Evolutionary conservation across 108 stramenopile genomes (phyloP).

Genomic region (Hondaea fermentalgiana): DNA sequence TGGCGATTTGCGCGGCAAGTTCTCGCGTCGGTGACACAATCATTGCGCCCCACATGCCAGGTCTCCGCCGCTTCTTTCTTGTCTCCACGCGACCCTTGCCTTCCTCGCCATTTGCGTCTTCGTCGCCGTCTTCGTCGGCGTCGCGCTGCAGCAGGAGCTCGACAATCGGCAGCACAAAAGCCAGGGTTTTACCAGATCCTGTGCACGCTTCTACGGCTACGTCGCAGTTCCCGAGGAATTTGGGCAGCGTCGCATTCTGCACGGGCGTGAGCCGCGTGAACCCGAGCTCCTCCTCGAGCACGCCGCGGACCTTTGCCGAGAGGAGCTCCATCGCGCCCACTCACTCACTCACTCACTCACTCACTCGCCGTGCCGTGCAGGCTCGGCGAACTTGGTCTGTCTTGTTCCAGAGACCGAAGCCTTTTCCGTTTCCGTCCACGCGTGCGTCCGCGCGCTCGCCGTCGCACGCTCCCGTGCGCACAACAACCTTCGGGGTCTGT

Average conservation of each 20-base stretch:
- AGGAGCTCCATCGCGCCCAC: background rate
- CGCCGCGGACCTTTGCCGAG: background rate
- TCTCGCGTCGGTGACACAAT: conserved; percentile 55
- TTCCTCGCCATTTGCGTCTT: background rate
- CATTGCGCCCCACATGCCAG: conserved; percentile 26
- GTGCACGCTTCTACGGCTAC: conserved; percentile 94
- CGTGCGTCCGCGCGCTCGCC: no score
- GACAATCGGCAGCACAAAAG: conserved; percentile 81
- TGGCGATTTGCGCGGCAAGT: conserved; percentile 46
- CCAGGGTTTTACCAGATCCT: conserved; percentile 93
- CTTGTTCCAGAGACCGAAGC: no score
- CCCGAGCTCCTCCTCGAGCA: background rate
- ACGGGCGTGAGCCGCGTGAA: conserved; percentile 77
- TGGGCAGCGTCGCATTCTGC: conserved; percentile 84
- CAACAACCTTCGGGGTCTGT: no score
- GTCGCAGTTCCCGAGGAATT: conserved; percentile 87
- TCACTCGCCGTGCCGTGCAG: no score
- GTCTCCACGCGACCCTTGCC: background rate
- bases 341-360: no score
- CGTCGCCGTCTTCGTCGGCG: background rate
- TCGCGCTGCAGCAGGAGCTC: conserved; percentile 69
- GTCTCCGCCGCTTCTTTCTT: background rate
- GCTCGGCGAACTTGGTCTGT: no score
- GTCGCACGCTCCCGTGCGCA: no score
- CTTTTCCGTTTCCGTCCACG: no score